Base-by-base conservation (phyloP, 1,284 basidiomycete species). In the Apiotrichum montevideense region DNA sequence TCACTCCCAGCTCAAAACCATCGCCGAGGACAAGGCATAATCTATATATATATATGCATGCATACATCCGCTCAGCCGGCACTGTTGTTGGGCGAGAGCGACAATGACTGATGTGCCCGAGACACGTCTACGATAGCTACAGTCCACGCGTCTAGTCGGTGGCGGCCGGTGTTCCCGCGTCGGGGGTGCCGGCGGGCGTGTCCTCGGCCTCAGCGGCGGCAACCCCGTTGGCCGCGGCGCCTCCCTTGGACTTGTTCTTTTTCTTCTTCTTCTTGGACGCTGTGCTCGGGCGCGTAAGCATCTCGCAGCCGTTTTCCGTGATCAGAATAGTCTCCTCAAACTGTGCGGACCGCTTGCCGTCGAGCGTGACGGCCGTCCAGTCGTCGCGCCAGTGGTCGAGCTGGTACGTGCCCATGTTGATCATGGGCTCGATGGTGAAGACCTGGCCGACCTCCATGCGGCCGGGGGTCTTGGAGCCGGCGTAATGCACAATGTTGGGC, bases 251-350 rank as follows among this genome's bases (percentile, higher is more conserved):
- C 57, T 67, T 67, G 40, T 58, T 58, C 61, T 67, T 71, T 53
- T 69, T 69, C 62, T 66, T 68, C 63, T 70, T 67, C 62, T 68
- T 75, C 59, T 72, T 72, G 56, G 65, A 66, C 50, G 63, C 59
- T 44, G 63, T 62, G n/a, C 65, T 59, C 13, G 67, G 68, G 46
- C 76, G 86, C 2, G 94, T 96, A 41, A 98, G 80, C 58, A 95
- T 81, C 74, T 98, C 94, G 43, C 87, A 86, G 4, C 94, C 94
- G 15, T 84, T 87, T 67, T 93, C 90, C 15, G 94, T 97, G 69
- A 98, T 87, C 56, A 98, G 75, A 43, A 89, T 78, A 1, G 93
- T 96, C 68, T 98, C 94, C 75, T 98, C 94, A 69, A 96, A 97
- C 69, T 98, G 94, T 5, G 94, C 94, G 63, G 88, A 92, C 59